Percentiles rank a stretch among this genome's conserved stretches.
These are phyloP conservation scores for Neofusicoccum kwambonambiense DNA, from an alignment of 2,329 filamentous ascomycete genomes.

Conservation along the genomic window DNA sequence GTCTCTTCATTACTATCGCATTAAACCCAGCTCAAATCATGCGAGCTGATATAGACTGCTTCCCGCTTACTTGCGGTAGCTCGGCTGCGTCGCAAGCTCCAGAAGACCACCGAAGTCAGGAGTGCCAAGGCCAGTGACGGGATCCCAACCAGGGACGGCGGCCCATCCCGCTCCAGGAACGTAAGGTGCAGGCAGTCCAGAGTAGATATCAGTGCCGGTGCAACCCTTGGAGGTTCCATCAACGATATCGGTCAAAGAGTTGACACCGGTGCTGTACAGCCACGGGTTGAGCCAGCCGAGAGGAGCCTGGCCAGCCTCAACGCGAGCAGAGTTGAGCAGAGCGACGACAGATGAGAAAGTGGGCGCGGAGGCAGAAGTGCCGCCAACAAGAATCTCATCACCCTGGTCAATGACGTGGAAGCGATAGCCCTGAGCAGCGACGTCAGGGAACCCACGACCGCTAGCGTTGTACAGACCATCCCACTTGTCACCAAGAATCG, in stretches of 20 bases:
- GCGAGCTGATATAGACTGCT: background rate
- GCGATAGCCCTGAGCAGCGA: conserved; percentile 39
- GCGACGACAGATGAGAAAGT: conserved; percentile 38
- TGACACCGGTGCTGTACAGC: conserved; percentile 42
- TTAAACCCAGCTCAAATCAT: background rate
- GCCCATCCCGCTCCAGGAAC: conserved; percentile 52
- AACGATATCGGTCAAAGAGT: conserved; percentile 51
- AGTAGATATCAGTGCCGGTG: conserved; percentile 37
- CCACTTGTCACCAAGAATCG: conserved; percentile 39
- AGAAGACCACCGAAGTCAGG: conserved; percentile 37
- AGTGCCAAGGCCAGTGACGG: conserved; percentile 46
- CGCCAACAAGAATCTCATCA: conserved; percentile 31
- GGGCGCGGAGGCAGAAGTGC: conserved; percentile 41
- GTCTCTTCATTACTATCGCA: background rate
- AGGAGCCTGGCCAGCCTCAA: conserved; percentile 32
- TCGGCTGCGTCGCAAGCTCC: conserved; percentile 22
- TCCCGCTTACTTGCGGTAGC: background rate
- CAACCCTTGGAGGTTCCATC: conserved; percentile 49
- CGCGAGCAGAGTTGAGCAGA: conserved; percentile 39
- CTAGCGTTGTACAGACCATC: conserved; percentile 43
- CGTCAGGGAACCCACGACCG: conserved; percentile 47
- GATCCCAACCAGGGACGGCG: conserved; percentile 52
- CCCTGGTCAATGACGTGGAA: conserved; percentile 39
- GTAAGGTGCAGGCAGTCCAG: conserved; percentile 36
- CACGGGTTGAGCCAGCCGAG: conserved; percentile 43